Evolutionary conservation across 1,139 yeast species (phyloP).

Genomic region (Scheffersomyces quercinus): DNA sequence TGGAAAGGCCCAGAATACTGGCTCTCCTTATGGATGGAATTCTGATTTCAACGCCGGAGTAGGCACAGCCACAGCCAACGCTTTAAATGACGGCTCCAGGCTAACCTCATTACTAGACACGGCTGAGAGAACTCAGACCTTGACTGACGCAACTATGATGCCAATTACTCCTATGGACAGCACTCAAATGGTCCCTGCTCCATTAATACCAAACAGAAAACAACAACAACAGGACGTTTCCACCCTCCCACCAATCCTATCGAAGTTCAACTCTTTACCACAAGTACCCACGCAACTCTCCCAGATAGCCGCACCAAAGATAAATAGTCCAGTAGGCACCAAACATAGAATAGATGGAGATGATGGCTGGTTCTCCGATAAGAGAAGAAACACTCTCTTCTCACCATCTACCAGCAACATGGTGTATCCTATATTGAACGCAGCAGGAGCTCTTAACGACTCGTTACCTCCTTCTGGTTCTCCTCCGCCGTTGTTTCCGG

Average conservation of each 20-base stretch:
- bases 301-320: no score
- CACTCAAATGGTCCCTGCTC: background rate
- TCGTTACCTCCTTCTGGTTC: no score
- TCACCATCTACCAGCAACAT: background rate
- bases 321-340: background rate
- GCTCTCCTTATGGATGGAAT: background rate
- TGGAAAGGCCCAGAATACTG: background rate
- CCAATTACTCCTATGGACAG: background rate
- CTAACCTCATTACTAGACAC: background rate
- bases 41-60: background rate
- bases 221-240: no score
- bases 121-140: background rate
- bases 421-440: no score
- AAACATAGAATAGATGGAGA: conserved; percentile 1
- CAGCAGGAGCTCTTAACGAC: no score
- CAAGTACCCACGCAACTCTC: no score
- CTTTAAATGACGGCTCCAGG: background rate
- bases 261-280: no score
- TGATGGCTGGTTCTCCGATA: conserved; percentile 2
- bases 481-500: no score
- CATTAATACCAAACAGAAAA: no score
- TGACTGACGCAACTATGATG: background rate
- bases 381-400: conserved; percentile 1
- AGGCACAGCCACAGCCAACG: background rate
- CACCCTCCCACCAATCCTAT: no score